Evolutionary conservation across 495 filamentous ascomycete species (phyloP), one percentile per base, ranked within the genome.

Genomic region (Bombardia bombarda): DNA sequence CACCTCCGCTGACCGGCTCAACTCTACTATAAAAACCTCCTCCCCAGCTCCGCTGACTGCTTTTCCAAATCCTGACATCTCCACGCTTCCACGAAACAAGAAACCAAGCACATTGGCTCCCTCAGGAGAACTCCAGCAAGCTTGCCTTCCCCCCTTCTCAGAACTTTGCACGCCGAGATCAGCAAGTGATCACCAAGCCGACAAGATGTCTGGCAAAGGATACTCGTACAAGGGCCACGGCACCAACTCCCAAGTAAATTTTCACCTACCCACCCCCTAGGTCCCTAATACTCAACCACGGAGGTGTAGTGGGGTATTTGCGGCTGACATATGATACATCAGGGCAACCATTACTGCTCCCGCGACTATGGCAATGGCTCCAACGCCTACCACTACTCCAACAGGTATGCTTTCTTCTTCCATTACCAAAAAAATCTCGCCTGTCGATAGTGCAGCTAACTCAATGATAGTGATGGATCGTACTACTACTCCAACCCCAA

Each of bases 401-500:
- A 40, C 7, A 4, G 12, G 38, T 47, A 34, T 37, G 33, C n/a
- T 40, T 32, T 31, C 14, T 23, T 4, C 30, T n/a, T 7, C 8
- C 19, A 17, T n/a, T 22, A 7, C 35, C 13, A 22, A 22, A 13
- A 10, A 8, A 13, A 23, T 22, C 13, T 23, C 12, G 10, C n/a
- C n/a, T n/a, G n/a, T n/a, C n/a, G n/a, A n/a, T n/a, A n/a, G n/a
- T n/a, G n/a, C n/a, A n/a, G n/a, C n/a, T 43, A 0, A 9, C 20
- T 42, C 3, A 20, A 42, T 45, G 8, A 9, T 41, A 74, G 69
- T 3, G 45, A 79, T 43, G 72, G 75, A 7, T 72, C 66, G n/a
- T 80, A 79, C 65, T 75, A 79, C 52, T 79, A 78, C 57, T 74
- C 66, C 41, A 80, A 79, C 57, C 57, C 74, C 32, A 63, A 78